These are phyloP conservation scores for Sarcodon sp. DNA, from an alignment of 768 basidiomycete species.

Conservation along the genomic window DNA sequence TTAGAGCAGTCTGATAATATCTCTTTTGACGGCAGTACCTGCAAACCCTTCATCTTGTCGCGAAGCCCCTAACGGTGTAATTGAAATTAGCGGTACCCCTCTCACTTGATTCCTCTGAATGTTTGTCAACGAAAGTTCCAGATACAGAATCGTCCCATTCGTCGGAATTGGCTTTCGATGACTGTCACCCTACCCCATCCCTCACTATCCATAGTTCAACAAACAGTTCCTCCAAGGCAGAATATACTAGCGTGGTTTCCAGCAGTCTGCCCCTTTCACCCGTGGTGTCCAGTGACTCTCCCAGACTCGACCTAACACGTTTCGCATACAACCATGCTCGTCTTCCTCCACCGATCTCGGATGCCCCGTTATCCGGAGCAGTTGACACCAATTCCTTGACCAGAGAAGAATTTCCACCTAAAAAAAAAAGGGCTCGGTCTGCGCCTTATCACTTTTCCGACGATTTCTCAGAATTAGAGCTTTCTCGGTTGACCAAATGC, in stretches of 20 bases:
- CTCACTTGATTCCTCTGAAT: neutral
- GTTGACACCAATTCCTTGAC: neutral
- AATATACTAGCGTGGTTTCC: no score
- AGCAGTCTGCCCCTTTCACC: no score
- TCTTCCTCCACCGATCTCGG: neutral
- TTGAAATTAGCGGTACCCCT: neutral
- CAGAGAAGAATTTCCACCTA: neutral
- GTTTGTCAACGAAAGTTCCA: neutral
- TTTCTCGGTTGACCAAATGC: slow-evolving; percentile 40
- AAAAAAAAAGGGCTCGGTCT: neutral
- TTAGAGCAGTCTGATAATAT: neutral
- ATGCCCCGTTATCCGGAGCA: neutral
- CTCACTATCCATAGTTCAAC: no score
- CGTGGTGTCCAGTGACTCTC: no score
- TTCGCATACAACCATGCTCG: neutral
- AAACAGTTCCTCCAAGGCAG: no score
- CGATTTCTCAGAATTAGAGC: slow-evolving; percentile 32
- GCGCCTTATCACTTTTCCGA: slow-evolving; percentile 6
- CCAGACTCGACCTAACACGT: no score
- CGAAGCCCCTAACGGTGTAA: slow-evolving; percentile 2
- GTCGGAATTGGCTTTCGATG: no score
- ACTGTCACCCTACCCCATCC: no score
- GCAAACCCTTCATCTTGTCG: neutral
- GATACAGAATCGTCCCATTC: neutral
- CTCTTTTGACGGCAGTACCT: no score